A percentile compares a stretch with the other conserved stretches of the same genome.
Conservation (phyloP, 768 basidiomycete genomes). For the Trametes coccinea region DNA sequence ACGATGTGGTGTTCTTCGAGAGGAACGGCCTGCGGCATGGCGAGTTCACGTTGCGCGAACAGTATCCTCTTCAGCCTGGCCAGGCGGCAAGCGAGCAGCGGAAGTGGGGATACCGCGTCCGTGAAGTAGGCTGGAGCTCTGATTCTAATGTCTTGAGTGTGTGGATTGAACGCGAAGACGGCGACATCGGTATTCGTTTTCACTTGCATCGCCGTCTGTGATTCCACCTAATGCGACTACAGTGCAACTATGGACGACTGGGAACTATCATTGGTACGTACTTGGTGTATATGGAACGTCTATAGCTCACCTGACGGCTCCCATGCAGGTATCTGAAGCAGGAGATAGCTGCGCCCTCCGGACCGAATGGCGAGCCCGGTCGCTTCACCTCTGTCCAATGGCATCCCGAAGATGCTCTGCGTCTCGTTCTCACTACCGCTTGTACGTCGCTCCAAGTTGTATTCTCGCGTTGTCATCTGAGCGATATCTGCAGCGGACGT, state of each 20-base stretch:
- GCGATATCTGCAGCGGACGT: slow-evolving; percentile 43
- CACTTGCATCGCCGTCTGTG: not conserved
- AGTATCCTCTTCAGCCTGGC: slow-evolving; percentile 19
- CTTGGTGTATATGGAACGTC: not conserved
- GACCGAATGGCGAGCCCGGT: slow-evolving; percentile 33
- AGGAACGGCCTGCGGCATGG: slow-evolving; percentile 92
- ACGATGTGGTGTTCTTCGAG: slow-evolving; percentile 94
- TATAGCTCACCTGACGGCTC: not conserved
- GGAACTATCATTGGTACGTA: slow-evolving; percentile 89
- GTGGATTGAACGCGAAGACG: slow-evolving; percentile 72
- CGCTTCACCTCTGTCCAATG: slow-evolving; percentile 77
- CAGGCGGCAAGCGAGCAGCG: slow-evolving; percentile 33
- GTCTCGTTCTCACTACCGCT: slow-evolving; percentile 63
- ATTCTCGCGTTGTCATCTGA: not conserved
- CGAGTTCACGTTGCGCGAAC: slow-evolving; percentile 69
- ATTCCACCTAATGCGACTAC: slow-evolving; percentile 4
- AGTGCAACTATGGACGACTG: slow-evolving; percentile 94
- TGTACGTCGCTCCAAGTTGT: slow-evolving; percentile 43
- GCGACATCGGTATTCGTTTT: slow-evolving; percentile 60
- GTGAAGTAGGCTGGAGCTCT: slow-evolving; percentile 81
- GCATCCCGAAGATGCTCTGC: slow-evolving; percentile 82
- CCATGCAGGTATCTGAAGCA: slow-evolving; percentile 86
- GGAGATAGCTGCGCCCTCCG: slow-evolving; percentile 59
- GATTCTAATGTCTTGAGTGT: slow-evolving; percentile 85
- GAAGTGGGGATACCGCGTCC: slow-evolving; percentile 70